These are phyloP conservation scores for Botrytis fabae DNA, from an alignment of 2,329 filamentous ascomycete species.

Conservation along the genomic window DNA sequence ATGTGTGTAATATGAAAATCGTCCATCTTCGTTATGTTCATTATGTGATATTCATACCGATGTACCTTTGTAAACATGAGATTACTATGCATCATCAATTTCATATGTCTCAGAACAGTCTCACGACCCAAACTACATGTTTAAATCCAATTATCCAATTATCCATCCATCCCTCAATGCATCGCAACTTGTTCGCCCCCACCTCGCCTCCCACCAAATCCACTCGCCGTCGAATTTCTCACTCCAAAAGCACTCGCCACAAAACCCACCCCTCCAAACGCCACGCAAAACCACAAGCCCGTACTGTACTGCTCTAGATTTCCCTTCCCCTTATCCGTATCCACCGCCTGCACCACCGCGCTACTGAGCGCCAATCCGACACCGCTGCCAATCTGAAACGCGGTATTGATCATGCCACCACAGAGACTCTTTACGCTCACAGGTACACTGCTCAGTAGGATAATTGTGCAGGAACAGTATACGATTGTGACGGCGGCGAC, in stretches of 20 bases:
- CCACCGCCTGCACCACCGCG: slow-evolving; percentile 44
- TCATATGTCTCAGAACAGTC: not conserved
- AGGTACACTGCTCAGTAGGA: slow-evolving; percentile 45
- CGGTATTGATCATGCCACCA: slow-evolving; percentile 47
- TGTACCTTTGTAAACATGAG: not conserved
- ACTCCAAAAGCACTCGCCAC: slow-evolving; percentile 34
- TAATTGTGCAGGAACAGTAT: slow-evolving; percentile 47
- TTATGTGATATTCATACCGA: not conserved
- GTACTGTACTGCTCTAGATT: slow-evolving; percentile 43
- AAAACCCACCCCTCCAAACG: slow-evolving; percentile 44
- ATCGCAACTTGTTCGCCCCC: not conserved
- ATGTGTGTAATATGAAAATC: not conserved
- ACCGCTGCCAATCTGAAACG: slow-evolving; percentile 47
- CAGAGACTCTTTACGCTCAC: slow-evolving; percentile 45
- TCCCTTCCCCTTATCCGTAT: slow-evolving; percentile 42
- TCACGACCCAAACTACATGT: not conserved
- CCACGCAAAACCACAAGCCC: slow-evolving; percentile 46
- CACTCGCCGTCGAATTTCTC: slow-evolving; percentile 24
- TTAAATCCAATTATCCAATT: not conserved
- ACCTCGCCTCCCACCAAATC: not conserved
- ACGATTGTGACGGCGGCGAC: slow-evolving; percentile 45
- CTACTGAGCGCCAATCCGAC: slow-evolving; percentile 45
- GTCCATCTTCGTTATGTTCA: not conserved
- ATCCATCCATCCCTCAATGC: not conserved
- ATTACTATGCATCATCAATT: not conserved